Base-by-base conservation (phyloP, 192 early-diverging fungal species). In the Phlyctochytrium bullatum region DNA sequence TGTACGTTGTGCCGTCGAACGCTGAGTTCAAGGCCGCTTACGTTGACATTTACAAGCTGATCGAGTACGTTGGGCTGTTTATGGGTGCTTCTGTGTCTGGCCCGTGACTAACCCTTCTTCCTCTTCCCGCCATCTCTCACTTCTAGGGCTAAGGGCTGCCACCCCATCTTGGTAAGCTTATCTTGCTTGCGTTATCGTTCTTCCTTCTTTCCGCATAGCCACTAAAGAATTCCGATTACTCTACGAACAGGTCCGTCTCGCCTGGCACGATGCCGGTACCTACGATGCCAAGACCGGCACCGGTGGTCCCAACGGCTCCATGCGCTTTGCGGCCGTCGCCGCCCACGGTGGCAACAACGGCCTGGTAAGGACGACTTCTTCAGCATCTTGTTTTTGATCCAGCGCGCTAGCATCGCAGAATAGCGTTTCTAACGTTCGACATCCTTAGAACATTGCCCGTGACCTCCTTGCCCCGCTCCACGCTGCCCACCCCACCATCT, bases 231-330 rank as follows among this genome's bases (percentile, higher is more conserved):
- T n/a, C n/a, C n/a, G n/a, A n/a, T n/a, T n/a, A n/a, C n/a, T n/a
- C n/a, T n/a, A n/a, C n/a, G n/a, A n/a, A n/a, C n/a, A n/a, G n/a
- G 50, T 51, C n/a, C 50, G 50, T 51, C 50, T 51, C 10, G 57
- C 57, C 24, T 58, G 83, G 83, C 83, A 84, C 50, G 83, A 81
- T n/a, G 72, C 76, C 52, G 83, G 83, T 34, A 84, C 83, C 47
- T 84, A 80, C 60, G 74, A 78, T 50, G 62, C 57, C 24, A 47
- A 71, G 3, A 65, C 72, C 34, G 20, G 20, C 10, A 47, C 40
- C 20, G 83, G 83, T 57, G 83, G 83, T 53, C 76, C 78, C 32
- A 60, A 78, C 40, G 61, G 34, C 16, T 77, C 78, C 17, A 85
- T 85, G 83, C 75, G 83, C 2, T 64, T 34, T 30, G 35, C 16